Evolutionary conservation across 2,329 filamentous ascomycete genomes (phyloP).

Genomic region (Pestalotiopsis sp.): DNA sequence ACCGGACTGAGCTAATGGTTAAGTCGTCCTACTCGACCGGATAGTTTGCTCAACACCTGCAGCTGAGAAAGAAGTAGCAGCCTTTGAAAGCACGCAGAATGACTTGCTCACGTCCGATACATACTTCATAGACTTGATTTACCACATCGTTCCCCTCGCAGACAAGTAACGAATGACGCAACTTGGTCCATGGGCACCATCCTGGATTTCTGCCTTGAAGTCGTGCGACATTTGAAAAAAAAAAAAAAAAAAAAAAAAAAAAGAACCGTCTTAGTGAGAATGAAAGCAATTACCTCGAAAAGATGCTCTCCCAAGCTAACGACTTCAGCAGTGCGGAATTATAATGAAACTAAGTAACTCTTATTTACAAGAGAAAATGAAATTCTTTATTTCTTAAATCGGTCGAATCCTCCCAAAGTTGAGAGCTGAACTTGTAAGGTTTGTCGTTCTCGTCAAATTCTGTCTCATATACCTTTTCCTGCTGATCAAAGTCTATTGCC

Average conservation of each 20-base stretch:
- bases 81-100: no score
- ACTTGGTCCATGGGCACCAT: neutral
- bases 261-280: neutral
- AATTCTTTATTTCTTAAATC: slow-evolving; percentile 5
- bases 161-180: no score
- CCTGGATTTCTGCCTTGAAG: neutral
- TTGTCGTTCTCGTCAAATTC: neutral
- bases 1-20: no score
- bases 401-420: neutral
- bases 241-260: no score
- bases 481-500: slow-evolving; percentile 1
- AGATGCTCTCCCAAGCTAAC: neutral
- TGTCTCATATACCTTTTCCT: neutral
- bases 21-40: no score
- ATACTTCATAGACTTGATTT: no score
- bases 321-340: neutral
- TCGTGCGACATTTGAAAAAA: neutral
- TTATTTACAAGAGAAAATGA: neutral
- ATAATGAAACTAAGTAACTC: neutral
- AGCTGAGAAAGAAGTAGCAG: no score
- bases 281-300: neutral
- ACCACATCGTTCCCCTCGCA: no score
- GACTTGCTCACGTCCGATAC: no score
- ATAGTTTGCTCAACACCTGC: no score
- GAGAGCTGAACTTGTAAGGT: neutral